Conservation (phyloP, 78 protist species). For the Isochrysis galbana region DNA sequence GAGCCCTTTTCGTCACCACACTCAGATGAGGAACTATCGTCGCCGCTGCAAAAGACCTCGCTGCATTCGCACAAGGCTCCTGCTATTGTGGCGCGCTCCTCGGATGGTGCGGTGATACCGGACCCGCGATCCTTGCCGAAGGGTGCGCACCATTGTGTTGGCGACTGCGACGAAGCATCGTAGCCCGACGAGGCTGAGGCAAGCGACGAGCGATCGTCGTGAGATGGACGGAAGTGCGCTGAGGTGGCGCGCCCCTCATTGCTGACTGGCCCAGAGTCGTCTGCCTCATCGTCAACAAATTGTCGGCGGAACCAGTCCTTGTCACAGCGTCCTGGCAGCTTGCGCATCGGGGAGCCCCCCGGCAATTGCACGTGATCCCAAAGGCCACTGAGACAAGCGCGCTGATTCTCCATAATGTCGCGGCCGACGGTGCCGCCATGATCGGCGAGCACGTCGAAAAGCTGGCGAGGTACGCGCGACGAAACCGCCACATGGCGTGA, state of each 20-base stretch:
- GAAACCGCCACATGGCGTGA: not conserved
- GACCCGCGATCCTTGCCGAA: not conserved
- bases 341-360: no score
- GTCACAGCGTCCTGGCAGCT: not conserved
- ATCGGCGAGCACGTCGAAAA: not conserved
- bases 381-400: no score
- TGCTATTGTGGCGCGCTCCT: not conserved
- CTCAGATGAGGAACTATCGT: no score
- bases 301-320: not conserved
- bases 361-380: no score
- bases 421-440: not conserved
- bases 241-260: no score
- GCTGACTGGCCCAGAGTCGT: no score
- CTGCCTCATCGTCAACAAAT: not conserved
- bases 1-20: not conserved
- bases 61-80: no score
- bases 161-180: not conserved
- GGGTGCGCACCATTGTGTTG: not conserved
- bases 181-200: no score
- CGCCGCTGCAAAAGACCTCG: no score
- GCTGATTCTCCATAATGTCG: no score
- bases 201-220: no score
- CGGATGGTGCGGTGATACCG: not conserved
- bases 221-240: no score
- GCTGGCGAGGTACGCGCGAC: not conserved